Percentiles rank a stretch among this genome's conserved stretches.
phyloP scores from a whole-genome alignment of 805 yeast species.

The Ogataea zsoltii region DNA sequence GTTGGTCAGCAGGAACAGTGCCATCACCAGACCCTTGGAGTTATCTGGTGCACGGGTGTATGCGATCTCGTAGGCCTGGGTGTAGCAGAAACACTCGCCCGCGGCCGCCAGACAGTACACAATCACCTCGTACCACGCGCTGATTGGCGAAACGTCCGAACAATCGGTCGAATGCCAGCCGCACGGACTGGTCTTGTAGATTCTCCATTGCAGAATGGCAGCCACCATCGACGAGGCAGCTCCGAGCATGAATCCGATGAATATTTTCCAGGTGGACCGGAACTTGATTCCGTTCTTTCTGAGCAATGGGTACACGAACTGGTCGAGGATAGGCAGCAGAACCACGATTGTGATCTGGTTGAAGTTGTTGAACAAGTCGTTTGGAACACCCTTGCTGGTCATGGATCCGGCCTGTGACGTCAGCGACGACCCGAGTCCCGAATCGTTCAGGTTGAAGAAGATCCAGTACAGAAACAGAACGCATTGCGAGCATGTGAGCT shows the following conservation, averaged over 20 bases:
- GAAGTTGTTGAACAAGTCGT: constrained; percentile 55
- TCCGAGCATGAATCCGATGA: constrained; percentile 49
- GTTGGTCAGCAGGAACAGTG: constrained; percentile 39
- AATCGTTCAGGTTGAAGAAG: constrained; percentile 42
- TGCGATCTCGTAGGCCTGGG: constrained; percentile 53
- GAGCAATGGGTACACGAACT: constrained; percentile 46
- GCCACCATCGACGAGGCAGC: constrained; percentile 49
- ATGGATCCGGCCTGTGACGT: constrained; percentile 57
- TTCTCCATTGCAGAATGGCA: constrained; percentile 49
- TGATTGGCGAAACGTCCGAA: constrained; percentile 32
- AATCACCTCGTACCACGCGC: constrained; percentile 35
- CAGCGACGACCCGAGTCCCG: constrained; percentile 49
- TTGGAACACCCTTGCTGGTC: constrained; percentile 54
- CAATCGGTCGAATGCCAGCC: constrained; percentile 46
- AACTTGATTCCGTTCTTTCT: constrained; percentile 44
- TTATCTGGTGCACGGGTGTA: constrained; percentile 54
- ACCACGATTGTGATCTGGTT: constrained; percentile 55
- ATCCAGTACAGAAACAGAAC: constrained; percentile 45
- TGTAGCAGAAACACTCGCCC: constrained; percentile 53
- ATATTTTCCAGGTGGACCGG: constrained; percentile 46
- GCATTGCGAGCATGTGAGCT: constrained; percentile 45
- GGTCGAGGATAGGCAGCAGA: constrained; percentile 51
- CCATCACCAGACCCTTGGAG: constrained; percentile 54
- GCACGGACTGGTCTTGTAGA: constrained; percentile 53
- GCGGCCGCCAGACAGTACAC: constrained; percentile 44